Evolutionary conservation across 768 basidiomycete species (phyloP).

Genomic region (Lentinus tigrinus): DNA sequence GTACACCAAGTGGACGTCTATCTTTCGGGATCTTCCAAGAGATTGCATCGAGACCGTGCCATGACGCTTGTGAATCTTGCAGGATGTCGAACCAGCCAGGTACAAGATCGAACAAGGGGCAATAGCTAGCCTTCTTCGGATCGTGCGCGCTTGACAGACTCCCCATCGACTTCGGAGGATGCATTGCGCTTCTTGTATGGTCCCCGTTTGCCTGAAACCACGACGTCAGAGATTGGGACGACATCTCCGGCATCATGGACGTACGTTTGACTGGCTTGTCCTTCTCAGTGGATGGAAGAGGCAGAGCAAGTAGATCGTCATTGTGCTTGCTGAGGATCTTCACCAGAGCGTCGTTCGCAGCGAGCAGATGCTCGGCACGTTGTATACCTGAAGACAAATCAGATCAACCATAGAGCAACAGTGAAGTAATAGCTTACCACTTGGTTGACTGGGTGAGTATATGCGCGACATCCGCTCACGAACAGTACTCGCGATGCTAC

Average conservation of each 20-base stretch:
- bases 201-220: not conserved
- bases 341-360: not conserved
- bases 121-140: not conserved
- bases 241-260: not conserved
- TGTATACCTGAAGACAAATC: not conserved
- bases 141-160: not conserved
- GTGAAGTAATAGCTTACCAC: not conserved
- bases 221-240: not conserved
- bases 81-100: too few species aligned
- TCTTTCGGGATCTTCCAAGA: too few species aligned
- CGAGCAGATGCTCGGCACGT: not conserved
- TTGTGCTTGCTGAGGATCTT: slow-evolving; percentile 1
- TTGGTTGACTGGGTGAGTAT: slow-evolving; percentile 7
- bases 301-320: slow-evolving; percentile 11
- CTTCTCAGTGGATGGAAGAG: not conserved
- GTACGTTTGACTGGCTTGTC: slow-evolving; percentile 7
- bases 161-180: not conserved
- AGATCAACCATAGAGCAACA: not conserved
- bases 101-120: not conserved
- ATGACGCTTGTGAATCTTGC: too few species aligned
- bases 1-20: too few species aligned
- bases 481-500: slow-evolving; percentile 9
- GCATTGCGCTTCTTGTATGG: slow-evolving; percentile 7
- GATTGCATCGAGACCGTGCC: too few species aligned
- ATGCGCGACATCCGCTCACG: slow-evolving; percentile 14